Evolutionary conservation across 495 filamentous ascomycete genomes (phyloP), one percentile per base, ranked within the genome.

Genomic region (Daldinia vernicosa): DNA sequence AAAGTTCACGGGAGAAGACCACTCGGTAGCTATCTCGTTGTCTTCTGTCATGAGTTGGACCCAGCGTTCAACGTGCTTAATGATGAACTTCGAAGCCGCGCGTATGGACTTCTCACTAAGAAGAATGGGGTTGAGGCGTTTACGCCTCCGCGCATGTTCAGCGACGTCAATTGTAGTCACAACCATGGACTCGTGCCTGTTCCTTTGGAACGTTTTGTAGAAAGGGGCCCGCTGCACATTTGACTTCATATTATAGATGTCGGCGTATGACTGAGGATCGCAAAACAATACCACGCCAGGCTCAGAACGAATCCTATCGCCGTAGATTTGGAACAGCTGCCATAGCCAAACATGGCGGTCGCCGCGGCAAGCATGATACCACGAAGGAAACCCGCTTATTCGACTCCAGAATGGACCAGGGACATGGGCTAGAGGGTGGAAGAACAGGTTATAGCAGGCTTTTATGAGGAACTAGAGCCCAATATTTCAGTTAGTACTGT

Each of bases 41-140:
- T 22, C 37, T 63, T 24, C 15, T 78, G 35, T 17, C 3, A 60
- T 15, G 4, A 79, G 32, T 35, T 80, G 51, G 51, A 66, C 60
- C 76, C 78, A 80, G 1, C 78, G 74, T 45, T 78, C 73, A 12
- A 78, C 74, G 62, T 81, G 75, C 14, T 69, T 54, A 19, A 69
- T 60, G 4, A 79, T 26, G 33, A 72, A 77, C 6, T 33, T 35
- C 24, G 62, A 63, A 2, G 68, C 64, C 8, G 75, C 69, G 11
- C 60, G 67, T 6, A 80, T 15, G 6, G 72, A 65, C 26, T 78
- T 72, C 1, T 80, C 78, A 4, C 45, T 63, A 35, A 74, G 67
- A 43, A 74, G 64, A 43, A 35, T 51, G 3, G 55, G 56, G 55
- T 75, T 75, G 15, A 80, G 61, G 6, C 77, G 15, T 53, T 72